Evolutionary conservation across 306 rosid genomes (phyloP).

Genomic region (Trichosanthes truncata): DNA sequence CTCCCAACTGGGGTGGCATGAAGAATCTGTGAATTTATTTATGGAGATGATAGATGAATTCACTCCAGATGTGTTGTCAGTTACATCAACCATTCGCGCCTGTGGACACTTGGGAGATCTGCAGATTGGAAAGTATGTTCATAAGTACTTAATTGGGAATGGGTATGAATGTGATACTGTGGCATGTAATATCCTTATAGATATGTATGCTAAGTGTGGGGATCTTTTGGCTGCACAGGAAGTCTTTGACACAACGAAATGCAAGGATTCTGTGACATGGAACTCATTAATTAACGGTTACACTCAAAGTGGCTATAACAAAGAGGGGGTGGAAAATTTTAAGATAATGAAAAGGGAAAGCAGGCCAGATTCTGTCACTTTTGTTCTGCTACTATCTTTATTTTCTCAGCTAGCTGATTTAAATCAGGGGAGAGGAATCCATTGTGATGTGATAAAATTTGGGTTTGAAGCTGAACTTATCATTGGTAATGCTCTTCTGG

Average conservation of each 20-base stretch:
- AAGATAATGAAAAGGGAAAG: slow-evolving; percentile 18
- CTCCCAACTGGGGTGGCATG: slow-evolving; percentile 19
- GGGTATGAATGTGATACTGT: slow-evolving; percentile 27
- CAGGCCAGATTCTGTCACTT: slow-evolving; percentile 23
- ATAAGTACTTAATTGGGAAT: slow-evolving; percentile 33
- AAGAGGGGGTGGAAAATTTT: slow-evolving; percentile 18
- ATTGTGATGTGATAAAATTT: slow-evolving; percentile 17
- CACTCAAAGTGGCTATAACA: slow-evolving; percentile 12
- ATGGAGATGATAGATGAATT: slow-evolving; percentile 20
- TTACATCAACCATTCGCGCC: slow-evolving; percentile 25
- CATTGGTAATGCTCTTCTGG: slow-evolving; percentile 21
- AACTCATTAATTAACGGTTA: slow-evolving; percentile 47
- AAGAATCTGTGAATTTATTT: slow-evolving; percentile 18
- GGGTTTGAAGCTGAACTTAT: slow-evolving; percentile 20
- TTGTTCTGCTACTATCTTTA: slow-evolving; percentile 14
- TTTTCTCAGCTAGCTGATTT: slow-evolving; percentile 14
- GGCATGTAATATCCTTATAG: slow-evolving; percentile 31
- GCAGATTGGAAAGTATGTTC: slow-evolving; percentile 29
- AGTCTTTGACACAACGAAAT: slow-evolving; percentile 34
- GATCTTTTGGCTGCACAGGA: slow-evolving; percentile 30
- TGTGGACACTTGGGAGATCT: slow-evolving; percentile 22
- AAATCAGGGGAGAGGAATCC: slow-evolving; percentile 17
- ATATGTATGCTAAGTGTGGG: slow-evolving; percentile 46
- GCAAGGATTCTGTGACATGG: slow-evolving; percentile 44
- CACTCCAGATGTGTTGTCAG: slow-evolving; percentile 24